phyloP scores from a whole-genome alignment of 2,329 filamentous ascomycete genomes.

The Metarhizium album region DNA sequence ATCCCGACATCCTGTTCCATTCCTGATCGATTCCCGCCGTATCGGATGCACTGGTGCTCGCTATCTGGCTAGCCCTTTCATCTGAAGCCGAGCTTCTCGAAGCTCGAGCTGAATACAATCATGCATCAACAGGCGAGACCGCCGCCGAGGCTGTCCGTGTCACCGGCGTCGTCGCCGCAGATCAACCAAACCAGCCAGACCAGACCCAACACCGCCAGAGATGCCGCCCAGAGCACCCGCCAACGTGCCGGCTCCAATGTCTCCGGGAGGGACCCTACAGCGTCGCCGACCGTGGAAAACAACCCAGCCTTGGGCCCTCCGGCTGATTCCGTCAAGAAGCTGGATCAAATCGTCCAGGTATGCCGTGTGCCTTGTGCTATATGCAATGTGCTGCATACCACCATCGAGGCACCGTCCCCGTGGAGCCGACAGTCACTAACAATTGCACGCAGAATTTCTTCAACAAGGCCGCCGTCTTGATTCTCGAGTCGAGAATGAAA shows the following conservation, averaged over 20 bases:
- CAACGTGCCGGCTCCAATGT: conserved; percentile 34
- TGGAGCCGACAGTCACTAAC: background rate
- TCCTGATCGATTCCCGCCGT: background rate
- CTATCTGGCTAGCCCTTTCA: background rate
- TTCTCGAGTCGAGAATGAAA: conserved; percentile 70
- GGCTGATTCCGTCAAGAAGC: conserved; percentile 61
- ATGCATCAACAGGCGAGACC: conserved; percentile 91
- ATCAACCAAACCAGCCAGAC: conserved; percentile 47
- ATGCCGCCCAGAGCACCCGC: conserved; percentile 35
- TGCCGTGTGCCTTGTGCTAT: conserved; percentile 6
- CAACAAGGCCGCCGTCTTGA: conserved; percentile 73
- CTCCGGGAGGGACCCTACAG: conserved; percentile 26
- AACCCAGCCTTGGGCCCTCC: conserved; percentile 37
- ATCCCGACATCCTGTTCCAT: background rate
- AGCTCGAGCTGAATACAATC: conserved; percentile 7
- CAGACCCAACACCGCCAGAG: conserved; percentile 65
- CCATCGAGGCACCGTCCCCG: background rate
- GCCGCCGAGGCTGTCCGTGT: conserved; percentile 54
- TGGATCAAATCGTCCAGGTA: conserved; percentile 91
- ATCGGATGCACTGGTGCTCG: background rate
- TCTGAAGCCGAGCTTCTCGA: conserved; percentile 4
- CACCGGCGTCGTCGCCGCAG: conserved; percentile 60
- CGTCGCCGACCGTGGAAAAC: conserved; percentile 39
- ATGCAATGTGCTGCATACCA: background rate
- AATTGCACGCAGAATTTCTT: conserved; percentile 66